Evolutionary conservation across 495 filamentous ascomycete species (phyloP), one percentile per base, ranked within the genome.

Genomic region (Hypoxylon rickii): DNA sequence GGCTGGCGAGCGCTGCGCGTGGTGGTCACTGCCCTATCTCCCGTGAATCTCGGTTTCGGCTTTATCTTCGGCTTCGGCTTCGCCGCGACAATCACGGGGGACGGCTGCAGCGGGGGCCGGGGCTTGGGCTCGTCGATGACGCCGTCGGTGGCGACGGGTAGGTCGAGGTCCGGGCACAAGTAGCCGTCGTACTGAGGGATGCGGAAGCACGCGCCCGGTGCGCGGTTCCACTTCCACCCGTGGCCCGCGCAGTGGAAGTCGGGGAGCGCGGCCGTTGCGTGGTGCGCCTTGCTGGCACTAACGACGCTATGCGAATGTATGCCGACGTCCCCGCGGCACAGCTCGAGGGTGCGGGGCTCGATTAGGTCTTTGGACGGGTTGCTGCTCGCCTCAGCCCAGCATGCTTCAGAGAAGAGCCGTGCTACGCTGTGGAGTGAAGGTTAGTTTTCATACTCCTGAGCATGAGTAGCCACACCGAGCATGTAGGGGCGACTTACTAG

Each of bases 401-500:
- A 49, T 17, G 50, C 33, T 3, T 69, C 46, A 3, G 52, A 53
- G 47, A 69, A 69, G 1, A 69, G 37, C 17, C 51, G 43, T 1
- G 60, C 47, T 13, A 69, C 38, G 16, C 65, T 68, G 24, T 15
- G 15, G 11, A 7, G n/a, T n/a, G 36, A 41, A 8, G 1, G 3
- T 3, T 18, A 3, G 18, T 4, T 38, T 38, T 2, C 34, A 38
- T 18, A 4, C 7, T 38, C 4, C 15, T 10, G 6, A 13, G 10
- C 11, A 34, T 12, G 32, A 34, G 5, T 3, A 12, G 13, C 32
- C 3, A 12, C 3, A 12, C 3, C 13, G 32, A n/a, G 12, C n/a
- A n/a, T n/a, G 16, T n/a, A 39, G 42, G 7, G 2, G 3, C 4
- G 6, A 65, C 72, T 63, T 57, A 75, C 70, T 73, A 72, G 48